phyloP scores from a whole-genome alignment of 2,329 filamentous ascomycete species.

The Aspergillus niger region DNA sequence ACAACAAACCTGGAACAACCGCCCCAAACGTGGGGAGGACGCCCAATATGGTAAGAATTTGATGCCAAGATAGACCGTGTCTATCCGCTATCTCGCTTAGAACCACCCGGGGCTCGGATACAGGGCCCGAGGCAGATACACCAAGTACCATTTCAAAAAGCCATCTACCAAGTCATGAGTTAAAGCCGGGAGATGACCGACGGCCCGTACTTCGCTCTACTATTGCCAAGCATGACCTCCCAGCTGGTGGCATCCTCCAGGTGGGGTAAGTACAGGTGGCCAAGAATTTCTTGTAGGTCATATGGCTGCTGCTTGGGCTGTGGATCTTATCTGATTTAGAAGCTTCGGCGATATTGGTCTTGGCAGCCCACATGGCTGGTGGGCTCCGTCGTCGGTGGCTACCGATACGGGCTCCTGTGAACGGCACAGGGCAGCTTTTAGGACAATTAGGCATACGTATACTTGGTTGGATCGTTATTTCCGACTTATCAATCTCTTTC shows the following conservation, averaged over 20 bases:
- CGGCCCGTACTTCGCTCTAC: neutral
- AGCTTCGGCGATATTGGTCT: neutral
- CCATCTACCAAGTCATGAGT: no score
- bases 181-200: neutral
- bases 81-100: slow-evolving; percentile 65
- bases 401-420: neutral
- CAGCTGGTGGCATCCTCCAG: neutral
- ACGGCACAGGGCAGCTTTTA: neutral
- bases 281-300: neutral
- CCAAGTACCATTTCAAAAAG: neutral
- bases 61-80: slow-evolving; percentile 58
- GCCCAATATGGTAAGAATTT: slow-evolving; percentile 53
- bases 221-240: neutral
- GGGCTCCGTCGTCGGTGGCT: neutral
- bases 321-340: neutral
- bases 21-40: slow-evolving; percentile 43
- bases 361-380: neutral
- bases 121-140: neutral
- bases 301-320: neutral
- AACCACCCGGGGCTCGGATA: neutral
- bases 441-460: neutral
- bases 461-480: neutral
- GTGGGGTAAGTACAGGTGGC: neutral
- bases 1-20: neutral
- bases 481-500: slow-evolving; percentile 49